A percentile compares a stretch with the other conserved stretches of the same genome.
These are phyloP conservation scores for Cyclotella distinguenda DNA, from an alignment of 108 stramenopile genomes.

Conservation along the genomic window DNA sequence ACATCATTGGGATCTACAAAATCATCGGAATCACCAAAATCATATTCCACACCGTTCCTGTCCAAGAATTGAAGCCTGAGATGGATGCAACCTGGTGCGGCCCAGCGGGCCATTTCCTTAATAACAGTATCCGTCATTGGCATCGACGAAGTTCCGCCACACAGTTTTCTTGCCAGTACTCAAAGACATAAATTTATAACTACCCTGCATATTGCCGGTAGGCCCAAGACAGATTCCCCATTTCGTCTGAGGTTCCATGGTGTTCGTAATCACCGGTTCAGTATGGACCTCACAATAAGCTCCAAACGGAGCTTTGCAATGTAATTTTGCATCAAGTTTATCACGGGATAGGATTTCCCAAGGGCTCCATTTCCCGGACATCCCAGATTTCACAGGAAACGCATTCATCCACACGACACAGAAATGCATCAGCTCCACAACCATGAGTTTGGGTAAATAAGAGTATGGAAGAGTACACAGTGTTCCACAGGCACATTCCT, in stretches of 20 bases:
- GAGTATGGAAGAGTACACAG: slow-evolving; percentile 22
- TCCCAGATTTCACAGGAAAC: slow-evolving; percentile 27
- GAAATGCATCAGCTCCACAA: slow-evolving; percentile 14
- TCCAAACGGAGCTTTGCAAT: slow-evolving; percentile 24
- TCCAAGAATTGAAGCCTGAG: neutral
- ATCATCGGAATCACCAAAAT: neutral
- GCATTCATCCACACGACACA: slow-evolving; percentile 23
- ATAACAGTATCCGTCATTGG: slow-evolving; percentile 7
- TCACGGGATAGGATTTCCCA: slow-evolving; percentile 10
- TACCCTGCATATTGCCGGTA: slow-evolving; percentile 49
- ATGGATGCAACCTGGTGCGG: slow-evolving; percentile 12
- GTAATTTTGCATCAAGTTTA: slow-evolving; percentile 15
- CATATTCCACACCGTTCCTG: neutral
- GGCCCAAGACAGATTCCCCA: slow-evolving; percentile 21
- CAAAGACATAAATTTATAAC: slow-evolving; percentile 31
- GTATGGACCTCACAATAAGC: slow-evolving; percentile 3
- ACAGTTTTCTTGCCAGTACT: slow-evolving; percentile 21
- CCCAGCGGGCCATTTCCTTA: slow-evolving; percentile 16
- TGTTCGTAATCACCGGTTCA: neutral
- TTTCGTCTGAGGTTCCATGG: neutral
- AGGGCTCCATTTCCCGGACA: slow-evolving; percentile 10
- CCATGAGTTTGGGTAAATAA: neutral
- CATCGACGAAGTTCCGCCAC: slow-evolving; percentile 1
- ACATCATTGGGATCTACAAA: no score
- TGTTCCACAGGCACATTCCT: slow-evolving; percentile 18